Evolutionary conservation across 2,329 filamentous ascomycete genomes (phyloP).

Genomic region (Neonectria sp.): DNA sequence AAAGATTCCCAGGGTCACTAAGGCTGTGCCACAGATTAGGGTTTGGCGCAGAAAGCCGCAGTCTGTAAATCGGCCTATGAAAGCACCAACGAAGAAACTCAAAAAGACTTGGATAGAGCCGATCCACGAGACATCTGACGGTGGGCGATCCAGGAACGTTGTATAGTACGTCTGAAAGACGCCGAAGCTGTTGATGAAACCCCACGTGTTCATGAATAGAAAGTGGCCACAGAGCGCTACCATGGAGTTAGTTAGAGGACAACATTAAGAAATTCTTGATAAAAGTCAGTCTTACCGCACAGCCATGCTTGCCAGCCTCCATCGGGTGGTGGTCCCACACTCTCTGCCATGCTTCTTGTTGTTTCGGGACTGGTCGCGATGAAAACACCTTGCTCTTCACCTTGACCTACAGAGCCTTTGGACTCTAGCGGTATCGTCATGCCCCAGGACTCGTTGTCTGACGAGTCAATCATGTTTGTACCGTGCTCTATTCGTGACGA

Average conservation of each 20-base stretch:
- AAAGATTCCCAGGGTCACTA: slow-evolving; percentile 7
- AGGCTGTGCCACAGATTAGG: neutral
- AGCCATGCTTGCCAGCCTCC: neutral
- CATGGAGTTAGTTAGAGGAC: neutral
- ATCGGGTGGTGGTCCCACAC: neutral
- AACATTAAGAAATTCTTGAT: neutral
- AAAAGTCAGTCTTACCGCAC: slow-evolving; percentile 2
- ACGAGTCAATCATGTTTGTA: neutral
- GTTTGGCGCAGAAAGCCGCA: neutral
- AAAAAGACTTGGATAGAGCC: slow-evolving; percentile 14
- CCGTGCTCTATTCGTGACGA: neutral
- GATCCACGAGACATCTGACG: slow-evolving; percentile 16
- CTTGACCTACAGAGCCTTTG: neutral
- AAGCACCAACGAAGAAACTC: slow-evolving; percentile 6
- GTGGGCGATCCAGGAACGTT: neutral
- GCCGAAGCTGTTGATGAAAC: slow-evolving; percentile 16
- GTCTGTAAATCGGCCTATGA: slow-evolving; percentile 9
- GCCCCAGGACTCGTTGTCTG: neutral
- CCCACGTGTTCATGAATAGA: slow-evolving; percentile 18
- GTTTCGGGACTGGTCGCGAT: neutral
- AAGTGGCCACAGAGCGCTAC: slow-evolving; percentile 4
- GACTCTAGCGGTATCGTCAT: neutral
- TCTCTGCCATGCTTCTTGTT: neutral
- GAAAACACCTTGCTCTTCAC: slow-evolving; percentile 2
- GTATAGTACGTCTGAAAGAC: slow-evolving; percentile 18